These are phyloP conservation scores for Malus hybrid DNA, from an alignment of 331 rosid genomes.

Conservation along the genomic window DNA sequence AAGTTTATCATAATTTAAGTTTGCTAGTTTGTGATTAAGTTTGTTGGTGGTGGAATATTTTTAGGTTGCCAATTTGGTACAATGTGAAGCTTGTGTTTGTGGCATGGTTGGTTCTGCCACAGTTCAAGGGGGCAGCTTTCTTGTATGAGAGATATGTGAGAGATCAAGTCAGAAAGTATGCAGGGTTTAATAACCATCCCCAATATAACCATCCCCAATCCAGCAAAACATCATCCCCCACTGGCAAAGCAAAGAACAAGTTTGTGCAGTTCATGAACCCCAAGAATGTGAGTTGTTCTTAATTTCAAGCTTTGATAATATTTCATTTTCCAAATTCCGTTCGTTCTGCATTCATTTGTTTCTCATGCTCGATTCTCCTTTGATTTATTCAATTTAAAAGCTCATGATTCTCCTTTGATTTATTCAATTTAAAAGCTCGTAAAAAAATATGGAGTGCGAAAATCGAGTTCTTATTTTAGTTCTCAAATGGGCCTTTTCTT, in stretches of 20 bases:
- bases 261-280: slow-evolving; percentile 39
- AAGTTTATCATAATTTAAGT: no score
- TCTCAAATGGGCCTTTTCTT: neutral
- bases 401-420: no score
- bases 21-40: neutral
- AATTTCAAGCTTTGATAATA: neutral
- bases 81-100: slow-evolving; percentile 53
- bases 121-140: slow-evolving; percentile 80
- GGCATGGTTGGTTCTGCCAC: slow-evolving; percentile 86
- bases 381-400: no score
- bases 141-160: slow-evolving; percentile 69
- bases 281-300: slow-evolving; percentile 36
- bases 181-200: neutral
- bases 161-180: slow-evolving; percentile 33
- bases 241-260: slow-evolving; percentile 41
- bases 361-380: no score
- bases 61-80: slow-evolving; percentile 82
- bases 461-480: no score
- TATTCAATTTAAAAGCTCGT: no score
- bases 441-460: no score
- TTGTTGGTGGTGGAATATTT: neutral
- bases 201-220: neutral
- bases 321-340: neutral
- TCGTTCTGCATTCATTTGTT: no score
- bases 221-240: slow-evolving; percentile 15